phyloP scores from a whole-genome alignment of 805 yeast genomes.

The Candida sphagnicola region DNA sequence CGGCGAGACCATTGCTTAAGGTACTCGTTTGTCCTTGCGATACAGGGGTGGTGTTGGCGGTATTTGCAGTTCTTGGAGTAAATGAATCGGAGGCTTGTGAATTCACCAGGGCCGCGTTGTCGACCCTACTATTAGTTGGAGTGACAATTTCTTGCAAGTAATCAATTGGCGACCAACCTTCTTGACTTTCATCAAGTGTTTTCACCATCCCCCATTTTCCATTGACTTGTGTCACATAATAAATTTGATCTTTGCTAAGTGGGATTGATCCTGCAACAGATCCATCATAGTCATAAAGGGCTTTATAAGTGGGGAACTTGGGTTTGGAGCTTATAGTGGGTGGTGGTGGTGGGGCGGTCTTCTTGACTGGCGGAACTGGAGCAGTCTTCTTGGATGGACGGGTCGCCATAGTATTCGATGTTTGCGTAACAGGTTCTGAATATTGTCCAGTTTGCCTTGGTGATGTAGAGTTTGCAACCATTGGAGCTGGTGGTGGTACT shows the following conservation, averaged over 20 bases:
- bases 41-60: conserved; percentile 10
- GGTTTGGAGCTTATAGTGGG: conserved; percentile 54
- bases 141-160: conserved; percentile 64
- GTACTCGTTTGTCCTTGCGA: conserved; percentile 15
- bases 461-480: conserved; percentile 10
- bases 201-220: conserved; percentile 96
- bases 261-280: conserved; percentile 81
- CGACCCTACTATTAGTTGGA: conserved; percentile 32
- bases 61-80: conserved; percentile 9
- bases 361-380: conserved; percentile 60
- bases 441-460: conserved; percentile 4
- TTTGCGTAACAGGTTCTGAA: conserved; percentile 1
- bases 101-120: conserved; percentile 14
- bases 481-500: conserved; percentile 17
- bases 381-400: conserved; percentile 35
- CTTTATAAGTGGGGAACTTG: conserved; percentile 73
- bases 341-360: conserved; percentile 58
- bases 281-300: conserved; percentile 86
- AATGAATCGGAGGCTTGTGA: conserved; percentile 16
- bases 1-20: conserved; percentile 59
- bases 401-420: conserved; percentile 10
- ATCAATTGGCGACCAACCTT: conserved; percentile 98
- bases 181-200: conserved; percentile 64
- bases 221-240: conserved; percentile 69
- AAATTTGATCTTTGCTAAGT: conserved; percentile 68